phyloP scores from a whole-genome alignment of 257 asterid genomes.

The Scutellaria galericulata region DNA sequence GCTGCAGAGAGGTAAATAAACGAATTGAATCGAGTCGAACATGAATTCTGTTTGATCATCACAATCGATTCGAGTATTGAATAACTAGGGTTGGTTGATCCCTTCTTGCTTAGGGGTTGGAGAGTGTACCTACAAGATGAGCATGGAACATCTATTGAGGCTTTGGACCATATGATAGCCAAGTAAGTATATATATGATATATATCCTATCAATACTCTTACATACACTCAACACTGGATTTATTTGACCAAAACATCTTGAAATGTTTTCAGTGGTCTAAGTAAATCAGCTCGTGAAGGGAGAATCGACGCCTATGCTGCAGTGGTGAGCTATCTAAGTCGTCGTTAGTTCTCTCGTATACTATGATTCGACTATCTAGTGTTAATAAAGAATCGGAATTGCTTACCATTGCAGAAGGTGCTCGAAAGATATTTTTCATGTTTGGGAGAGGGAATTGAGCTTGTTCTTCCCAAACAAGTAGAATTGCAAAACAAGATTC shows the following conservation, averaged over 20 bases:
- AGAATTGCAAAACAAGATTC: constrained; percentile 65
- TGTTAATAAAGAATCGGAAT: background rate
- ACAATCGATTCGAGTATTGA: background rate
- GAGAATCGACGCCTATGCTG: constrained; percentile 83
- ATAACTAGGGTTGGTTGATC: background rate
- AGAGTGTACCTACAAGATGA: constrained; percentile 93
- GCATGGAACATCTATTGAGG: constrained; percentile 84
- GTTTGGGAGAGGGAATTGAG: constrained; percentile 64
- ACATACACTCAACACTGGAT: background rate
- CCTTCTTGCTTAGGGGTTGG: constrained; percentile 73
- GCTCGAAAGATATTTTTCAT: constrained; percentile 78
- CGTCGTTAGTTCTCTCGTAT: background rate
- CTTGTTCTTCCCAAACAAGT: constrained; percentile 79
- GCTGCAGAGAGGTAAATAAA: constrained; percentile 80
- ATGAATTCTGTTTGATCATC: background rate
- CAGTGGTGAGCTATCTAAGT: constrained; percentile 56
- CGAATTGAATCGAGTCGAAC: background rate
- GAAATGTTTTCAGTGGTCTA: constrained; percentile 56
- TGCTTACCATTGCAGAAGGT: constrained; percentile 54
- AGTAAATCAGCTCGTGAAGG: constrained; percentile 60
- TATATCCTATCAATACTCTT: background rate
- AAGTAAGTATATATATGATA: constrained; percentile 38
- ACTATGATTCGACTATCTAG: background rate
- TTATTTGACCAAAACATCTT: background rate
- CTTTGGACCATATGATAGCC: constrained; percentile 70